Evolutionary conservation across 352 stramenopile species (phyloP), one percentile per base, ranked within the genome.

Genomic region (Pythium rhizo-oryzae): DNA sequence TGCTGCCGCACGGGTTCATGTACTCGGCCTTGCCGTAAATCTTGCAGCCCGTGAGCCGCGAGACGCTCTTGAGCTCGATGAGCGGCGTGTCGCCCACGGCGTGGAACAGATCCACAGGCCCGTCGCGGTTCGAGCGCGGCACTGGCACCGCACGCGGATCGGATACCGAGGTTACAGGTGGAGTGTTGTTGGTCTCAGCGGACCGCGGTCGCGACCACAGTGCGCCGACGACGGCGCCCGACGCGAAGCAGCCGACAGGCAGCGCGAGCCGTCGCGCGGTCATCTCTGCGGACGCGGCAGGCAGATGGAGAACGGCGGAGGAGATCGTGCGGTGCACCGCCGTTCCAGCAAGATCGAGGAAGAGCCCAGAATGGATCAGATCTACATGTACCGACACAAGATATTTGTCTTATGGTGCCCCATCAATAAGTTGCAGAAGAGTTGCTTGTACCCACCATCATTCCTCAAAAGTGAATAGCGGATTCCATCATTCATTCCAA

Each of bases 1-100:
- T 90, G 25, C 82, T 96, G 15, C 95, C 96, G 65, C 92, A 93
- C 21, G 96, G 96, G 70, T 99, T 98, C 69, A 89, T 76, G 61
- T 82, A 93, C 77, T 94, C 87, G 21, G 85, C 85, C 69, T 94
- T 94, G 62, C 75, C 87, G 33, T 90, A 84, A 61, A 94, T 86
- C 66, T 79, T 89, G 78, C 85, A 92, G 8, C 78, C 76, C 8
- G 87, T 94, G 50, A 93, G 78, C 52, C 75, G 72, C 1, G 84
- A 91, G 30, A 93, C 59, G 24, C 76, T 82, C 47, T 79, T 82
- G 51, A 94, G 79, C 65, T 92, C 77, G 16, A 94, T 69, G 28
- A 94, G 71, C 24, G 84, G 83, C 33, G 87, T 95, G 61, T 93
- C 91, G 37, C 87, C 87, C 25, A 95, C 84, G 4, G 82, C 87